Percentiles rank a stretch among this genome's conserved stretches.
Conservation (phyloP, 2,329 filamentous ascomycete genomes). For the Esteya vermicola region DNA sequence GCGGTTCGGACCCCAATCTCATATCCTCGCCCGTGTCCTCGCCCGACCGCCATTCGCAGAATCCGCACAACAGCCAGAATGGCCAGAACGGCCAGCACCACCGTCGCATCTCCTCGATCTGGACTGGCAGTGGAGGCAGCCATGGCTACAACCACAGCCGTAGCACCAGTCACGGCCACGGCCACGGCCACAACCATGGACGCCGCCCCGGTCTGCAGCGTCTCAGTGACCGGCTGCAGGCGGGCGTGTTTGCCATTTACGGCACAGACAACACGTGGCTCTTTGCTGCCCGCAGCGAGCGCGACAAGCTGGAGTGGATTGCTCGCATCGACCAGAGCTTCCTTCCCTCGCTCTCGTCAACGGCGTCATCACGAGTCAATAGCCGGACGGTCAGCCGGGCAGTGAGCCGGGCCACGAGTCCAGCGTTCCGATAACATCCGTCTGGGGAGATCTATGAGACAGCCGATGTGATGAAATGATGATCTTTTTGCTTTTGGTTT, state of each 20-base stretch:
- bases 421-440: no score
- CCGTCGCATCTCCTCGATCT: conserved; percentile 39
- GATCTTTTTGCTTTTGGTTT: neutral
- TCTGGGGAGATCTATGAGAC: no score
- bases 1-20: no score
- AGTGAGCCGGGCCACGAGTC: neutral
- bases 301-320: conserved; percentile 96
- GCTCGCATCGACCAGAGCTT: conserved; percentile 80
- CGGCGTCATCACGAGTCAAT: conserved; percentile 25
- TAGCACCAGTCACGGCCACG: neutral
- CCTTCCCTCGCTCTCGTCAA: conserved; percentile 6
- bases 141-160: neutral
- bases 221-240: conserved; percentile 43
- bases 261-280: conserved; percentile 90
- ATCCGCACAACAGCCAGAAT: conserved; percentile 5
- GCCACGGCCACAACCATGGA: conserved; percentile 11
- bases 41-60: no score
- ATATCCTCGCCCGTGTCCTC: no score
- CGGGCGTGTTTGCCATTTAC: conserved; percentile 86
- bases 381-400: conserved; percentile 24
- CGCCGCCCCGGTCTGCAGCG: conserved; percentile 34
- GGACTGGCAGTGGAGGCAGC: conserved; percentile 20
- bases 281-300: conserved; percentile 77
- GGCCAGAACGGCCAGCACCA: conserved; percentile 11
- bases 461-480: neutral